phyloP scores from a whole-genome alignment of 371 early-diverging fungal species.

The Capillidium heterosporum region DNA sequence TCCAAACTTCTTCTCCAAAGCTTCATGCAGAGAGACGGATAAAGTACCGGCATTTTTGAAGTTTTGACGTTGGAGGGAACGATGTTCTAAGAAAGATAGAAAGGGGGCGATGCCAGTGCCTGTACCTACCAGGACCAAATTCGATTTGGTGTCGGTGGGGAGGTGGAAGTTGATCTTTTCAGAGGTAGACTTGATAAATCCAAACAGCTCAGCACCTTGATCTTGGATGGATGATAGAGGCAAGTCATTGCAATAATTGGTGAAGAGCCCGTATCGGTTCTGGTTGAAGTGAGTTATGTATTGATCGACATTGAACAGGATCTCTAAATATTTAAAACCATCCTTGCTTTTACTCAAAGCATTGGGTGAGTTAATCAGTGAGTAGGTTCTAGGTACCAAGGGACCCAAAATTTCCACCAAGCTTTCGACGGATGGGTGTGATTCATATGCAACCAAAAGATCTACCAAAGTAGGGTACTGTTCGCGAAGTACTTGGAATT shows the following conservation, averaged over 20 bases:
- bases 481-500: slow-evolving; percentile 40
- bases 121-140: slow-evolving; percentile 59
- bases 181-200: slow-evolving; percentile 9
- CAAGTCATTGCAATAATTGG: slow-evolving; percentile 16
- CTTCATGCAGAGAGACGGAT: slow-evolving; percentile 16
- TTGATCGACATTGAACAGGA: slow-evolving; percentile 78
- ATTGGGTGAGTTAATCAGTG: slow-evolving; percentile 49
- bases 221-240: slow-evolving; percentile 18
- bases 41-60: slow-evolving; percentile 18
- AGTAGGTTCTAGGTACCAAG: slow-evolving; percentile 73
- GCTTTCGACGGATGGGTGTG: slow-evolving; percentile 37
- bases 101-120: slow-evolving; percentile 88
- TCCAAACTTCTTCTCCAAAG: slow-evolving; percentile 17
- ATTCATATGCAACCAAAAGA: slow-evolving; percentile 50
- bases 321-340: slow-evolving; percentile 13
- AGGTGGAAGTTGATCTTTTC: slow-evolving; percentile 22
- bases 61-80: slow-evolving; percentile 21
- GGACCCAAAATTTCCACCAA: slow-evolving; percentile 48
- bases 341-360: slow-evolving; percentile 18
- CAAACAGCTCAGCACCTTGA: slow-evolving; percentile 52
- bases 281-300: slow-evolving; percentile 23
- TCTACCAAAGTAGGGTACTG: slow-evolving; percentile 56
- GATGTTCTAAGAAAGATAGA: slow-evolving; percentile 57
- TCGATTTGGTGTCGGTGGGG: slow-evolving; percentile 26
- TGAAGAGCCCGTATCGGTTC: slow-evolving; percentile 52